Evolutionary conservation across 139 green algal species (phyloP).

Genomic region (Coelastrella sp.): DNA sequence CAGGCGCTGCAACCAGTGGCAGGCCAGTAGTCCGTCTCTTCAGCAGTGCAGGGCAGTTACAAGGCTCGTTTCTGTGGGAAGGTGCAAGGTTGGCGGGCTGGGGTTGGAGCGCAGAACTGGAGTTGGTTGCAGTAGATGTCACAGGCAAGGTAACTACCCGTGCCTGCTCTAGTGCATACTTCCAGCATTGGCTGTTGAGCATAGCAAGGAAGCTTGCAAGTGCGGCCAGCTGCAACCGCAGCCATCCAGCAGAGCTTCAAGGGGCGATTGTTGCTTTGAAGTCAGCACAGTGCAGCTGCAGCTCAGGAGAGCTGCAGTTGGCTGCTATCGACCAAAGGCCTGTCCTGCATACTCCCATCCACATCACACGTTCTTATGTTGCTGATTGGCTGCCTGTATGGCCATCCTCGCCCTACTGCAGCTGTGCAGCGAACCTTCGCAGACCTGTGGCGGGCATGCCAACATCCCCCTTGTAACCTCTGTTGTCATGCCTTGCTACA

Average conservation of each 20-base stretch:
- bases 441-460: not conserved
- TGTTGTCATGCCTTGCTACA: not conserved
- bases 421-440: not conserved
- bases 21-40: conserved; percentile 79
- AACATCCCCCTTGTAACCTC: not conserved
- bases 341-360: too few species aligned
- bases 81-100: conserved; percentile 70
- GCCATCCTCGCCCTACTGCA: too few species aligned
- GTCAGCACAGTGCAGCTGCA: too few species aligned
- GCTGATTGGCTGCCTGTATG: too few species aligned
- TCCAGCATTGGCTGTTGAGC: not conserved
- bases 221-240: not conserved
- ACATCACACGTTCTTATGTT: too few species aligned
- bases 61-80: conserved; percentile 83
- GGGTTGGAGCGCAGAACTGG: conserved; percentile 81
- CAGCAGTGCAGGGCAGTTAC: conserved; percentile 63
- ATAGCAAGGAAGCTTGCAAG: not conserved
- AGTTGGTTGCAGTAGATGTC: conserved; percentile 76
- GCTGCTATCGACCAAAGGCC: too few species aligned
- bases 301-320: too few species aligned
- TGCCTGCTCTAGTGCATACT: not conserved
- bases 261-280: too few species aligned
- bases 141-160: not conserved
- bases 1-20: conserved; percentile 30
- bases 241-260: too few species aligned